Percentiles rank a stretch among this genome's conserved stretches.
These are phyloP conservation scores for Quillaja saponaria DNA, from an alignment of 306 rosid genomes.

Conservation along the genomic window DNA sequence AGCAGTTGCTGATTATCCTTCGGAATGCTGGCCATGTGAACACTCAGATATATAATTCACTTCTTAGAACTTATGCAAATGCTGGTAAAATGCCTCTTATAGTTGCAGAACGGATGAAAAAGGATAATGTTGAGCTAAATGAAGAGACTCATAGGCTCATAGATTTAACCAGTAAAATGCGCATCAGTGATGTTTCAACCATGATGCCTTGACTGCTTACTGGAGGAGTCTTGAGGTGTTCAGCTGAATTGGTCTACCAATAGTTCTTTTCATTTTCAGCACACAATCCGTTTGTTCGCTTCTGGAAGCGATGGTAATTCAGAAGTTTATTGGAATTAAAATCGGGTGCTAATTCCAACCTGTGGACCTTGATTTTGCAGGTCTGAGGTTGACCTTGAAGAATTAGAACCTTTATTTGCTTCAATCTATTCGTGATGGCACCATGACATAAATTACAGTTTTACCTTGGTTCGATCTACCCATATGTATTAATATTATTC, in stretches of 20 bases:
- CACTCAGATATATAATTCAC: slow-evolving; percentile 62
- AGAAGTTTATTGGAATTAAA: slow-evolving; percentile 4
- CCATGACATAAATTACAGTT: neutral
- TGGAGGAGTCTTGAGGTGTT: slow-evolving; percentile 17
- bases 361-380: slow-evolving; percentile 15
- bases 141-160: slow-evolving; percentile 70
- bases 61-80: slow-evolving; percentile 62
- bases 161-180: slow-evolving; percentile 67
- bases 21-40: slow-evolving; percentile 60
- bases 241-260: neutral
- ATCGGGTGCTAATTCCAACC: neutral
- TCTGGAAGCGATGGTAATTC: slow-evolving; percentile 4
- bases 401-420: slow-evolving; percentile 11
- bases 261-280: slow-evolving; percentile 18
- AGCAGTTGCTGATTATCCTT: slow-evolving; percentile 60
- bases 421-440: slow-evolving; percentile 11
- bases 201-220: slow-evolving; percentile 27
- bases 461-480: neutral
- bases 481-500: neutral
- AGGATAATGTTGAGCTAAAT: slow-evolving; percentile 64
- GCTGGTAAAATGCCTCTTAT: slow-evolving; percentile 87
- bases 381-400: neutral
- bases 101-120: slow-evolving; percentile 75
- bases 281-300: slow-evolving; percentile 10
- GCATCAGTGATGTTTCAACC: slow-evolving; percentile 60